Percentiles rank a stretch among this genome's conserved stretches.
phyloP scores from a whole-genome alignment of 306 rosid species.

The Biancaea sappan region DNA sequence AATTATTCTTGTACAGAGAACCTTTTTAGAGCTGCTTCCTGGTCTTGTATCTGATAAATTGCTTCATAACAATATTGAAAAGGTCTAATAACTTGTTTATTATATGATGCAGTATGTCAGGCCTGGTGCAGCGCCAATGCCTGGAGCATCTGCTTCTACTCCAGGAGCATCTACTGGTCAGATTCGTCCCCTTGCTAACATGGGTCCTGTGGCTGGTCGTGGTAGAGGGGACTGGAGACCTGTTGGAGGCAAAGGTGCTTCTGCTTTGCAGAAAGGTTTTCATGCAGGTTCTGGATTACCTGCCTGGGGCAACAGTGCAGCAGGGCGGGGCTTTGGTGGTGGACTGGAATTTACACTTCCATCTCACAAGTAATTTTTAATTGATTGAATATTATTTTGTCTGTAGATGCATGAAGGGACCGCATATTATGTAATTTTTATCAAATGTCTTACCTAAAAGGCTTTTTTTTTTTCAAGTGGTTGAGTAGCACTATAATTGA shows the following conservation, averaged over 20 bases:
- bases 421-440: conserved; percentile 26
- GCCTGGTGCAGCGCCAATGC: conserved; percentile 88
- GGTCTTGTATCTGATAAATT: conserved; percentile 20
- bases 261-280: conserved; percentile 75
- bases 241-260: conserved; percentile 60
- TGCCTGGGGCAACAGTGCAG: conserved; percentile 74
- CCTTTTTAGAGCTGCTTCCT: conserved; percentile 20
- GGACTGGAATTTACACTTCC: conserved; percentile 98
- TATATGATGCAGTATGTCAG: conserved; percentile 76
- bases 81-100: conserved; percentile 24
- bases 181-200: conserved; percentile 77
- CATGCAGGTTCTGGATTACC: conserved; percentile 78
- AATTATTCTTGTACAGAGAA: conserved; percentile 14
- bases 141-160: conserved; percentile 64
- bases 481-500: conserved; percentile 15
- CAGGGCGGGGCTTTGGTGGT: conserved; percentile 87
- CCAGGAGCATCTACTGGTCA: conserved; percentile 84
- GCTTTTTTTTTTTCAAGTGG: conserved; percentile 17
- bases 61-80: conserved; percentile 5
- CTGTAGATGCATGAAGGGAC: conserved; percentile 11
- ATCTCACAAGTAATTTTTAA: conserved; percentile 82
- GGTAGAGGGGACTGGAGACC: conserved; percentile 99
- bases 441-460: conserved; percentile 19
- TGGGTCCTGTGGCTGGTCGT: conserved; percentile 74
- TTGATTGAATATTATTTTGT: conserved; percentile 10